phyloP scores from a whole-genome alignment of 2,329 filamentous ascomycete genomes.

The Botrytis pseudocinerea region DNA sequence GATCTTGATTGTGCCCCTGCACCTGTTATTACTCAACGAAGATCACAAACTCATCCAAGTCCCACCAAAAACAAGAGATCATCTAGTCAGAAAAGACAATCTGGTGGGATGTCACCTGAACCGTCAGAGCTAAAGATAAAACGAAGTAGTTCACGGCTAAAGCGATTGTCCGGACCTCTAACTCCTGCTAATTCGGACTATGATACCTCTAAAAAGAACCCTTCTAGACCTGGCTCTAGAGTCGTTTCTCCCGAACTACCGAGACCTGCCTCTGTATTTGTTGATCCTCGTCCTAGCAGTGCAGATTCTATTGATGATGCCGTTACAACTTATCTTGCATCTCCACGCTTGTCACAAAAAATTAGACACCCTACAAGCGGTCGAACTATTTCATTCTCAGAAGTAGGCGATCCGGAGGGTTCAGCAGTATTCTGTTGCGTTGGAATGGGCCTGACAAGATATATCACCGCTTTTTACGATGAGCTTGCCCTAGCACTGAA shows the following conservation, averaged over 20 bases:
- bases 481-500: slow-evolving; percentile 88
- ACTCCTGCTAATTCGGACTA: slow-evolving; percentile 39
- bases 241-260: slow-evolving; percentile 35
- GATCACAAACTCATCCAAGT: slow-evolving; percentile 45
- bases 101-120: slow-evolving; percentile 53
- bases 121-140: slow-evolving; percentile 50
- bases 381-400: slow-evolving; percentile 89
- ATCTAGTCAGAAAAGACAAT: slow-evolving; percentile 44
- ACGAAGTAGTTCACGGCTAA: slow-evolving; percentile 58
- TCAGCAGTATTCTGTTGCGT: slow-evolving; percentile 95
- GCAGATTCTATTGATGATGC: slow-evolving; percentile 86
- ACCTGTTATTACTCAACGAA: slow-evolving; percentile 64
- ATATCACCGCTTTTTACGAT: slow-evolving; percentile 96
- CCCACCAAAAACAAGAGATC: slow-evolving; percentile 42
- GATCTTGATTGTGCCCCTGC: slow-evolving; percentile 67
- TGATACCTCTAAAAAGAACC: slow-evolving; percentile 43
- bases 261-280: slow-evolving; percentile 38
- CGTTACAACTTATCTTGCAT: slow-evolving; percentile 80
- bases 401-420: slow-evolving; percentile 89
- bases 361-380: slow-evolving; percentile 84
- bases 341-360: slow-evolving; percentile 82
- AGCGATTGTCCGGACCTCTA: slow-evolving; percentile 55
- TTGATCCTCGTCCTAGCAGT: slow-evolving; percentile 73
- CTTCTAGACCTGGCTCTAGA: slow-evolving; percentile 41
- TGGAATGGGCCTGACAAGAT: slow-evolving; percentile 95